Conservation (phyloP, 1,139 yeast species). For the Maudiozyma humilis region DNA sequence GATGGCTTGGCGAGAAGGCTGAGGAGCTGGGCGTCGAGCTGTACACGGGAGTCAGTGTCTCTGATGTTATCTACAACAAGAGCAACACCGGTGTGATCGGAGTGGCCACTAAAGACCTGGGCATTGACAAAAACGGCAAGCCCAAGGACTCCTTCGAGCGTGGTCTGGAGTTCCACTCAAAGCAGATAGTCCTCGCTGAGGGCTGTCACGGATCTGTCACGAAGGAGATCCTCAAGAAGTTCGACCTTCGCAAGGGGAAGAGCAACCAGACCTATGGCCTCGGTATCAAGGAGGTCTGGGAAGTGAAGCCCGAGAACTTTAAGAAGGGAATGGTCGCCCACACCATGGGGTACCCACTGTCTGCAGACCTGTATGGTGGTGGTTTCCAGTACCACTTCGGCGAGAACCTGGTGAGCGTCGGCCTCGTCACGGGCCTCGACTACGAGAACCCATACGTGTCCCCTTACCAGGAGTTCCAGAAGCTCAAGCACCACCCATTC, state of each 20-base stretch:
- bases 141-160: constrained; percentile 81
- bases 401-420: constrained; percentile 81
- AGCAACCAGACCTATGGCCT: constrained; percentile 88
- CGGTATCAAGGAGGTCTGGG: constrained; percentile 96
- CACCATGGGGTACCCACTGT: constrained; percentile 81
- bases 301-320: constrained; percentile 78
- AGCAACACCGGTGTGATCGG: constrained; percentile 61
- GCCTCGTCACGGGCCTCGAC: constrained; percentile 86
- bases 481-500: constrained; percentile 84
- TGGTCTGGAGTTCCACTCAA: constrained; percentile 94
- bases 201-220: constrained; percentile 95
- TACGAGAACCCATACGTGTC: constrained; percentile 89
- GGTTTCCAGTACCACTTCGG: constrained; percentile 97
- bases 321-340: constrained; percentile 78
- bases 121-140: constrained; percentile 61
- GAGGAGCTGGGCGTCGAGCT: constrained; percentile 90
- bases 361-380: constrained; percentile 76
- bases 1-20: constrained; percentile 78
- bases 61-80: constrained; percentile 61
- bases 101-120: constrained; percentile 90
- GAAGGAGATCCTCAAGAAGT: constrained; percentile 65
- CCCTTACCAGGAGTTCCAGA: constrained; percentile 93
- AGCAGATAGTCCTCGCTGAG: constrained; percentile 82
- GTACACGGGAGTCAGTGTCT: constrained; percentile 86
- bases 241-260: constrained; percentile 48